These are phyloP conservation scores for Primulina eburnea DNA, from an alignment of 257 asterid species.

Conservation along the genomic window DNA sequence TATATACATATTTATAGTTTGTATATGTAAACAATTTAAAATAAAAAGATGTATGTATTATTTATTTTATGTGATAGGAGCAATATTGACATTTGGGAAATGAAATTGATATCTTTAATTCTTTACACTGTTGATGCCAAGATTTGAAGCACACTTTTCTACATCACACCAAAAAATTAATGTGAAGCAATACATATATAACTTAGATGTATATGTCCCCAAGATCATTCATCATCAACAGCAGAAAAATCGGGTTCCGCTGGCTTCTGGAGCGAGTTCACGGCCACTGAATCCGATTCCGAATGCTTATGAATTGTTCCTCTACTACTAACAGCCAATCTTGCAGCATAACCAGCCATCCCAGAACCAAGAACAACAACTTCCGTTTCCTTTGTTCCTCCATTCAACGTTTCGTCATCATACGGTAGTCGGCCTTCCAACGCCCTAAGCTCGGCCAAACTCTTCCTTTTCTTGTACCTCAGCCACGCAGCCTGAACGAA, in stretches of 20 bases:
- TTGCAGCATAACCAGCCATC: constrained; percentile 42
- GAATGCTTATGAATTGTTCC: constrained; percentile 45
- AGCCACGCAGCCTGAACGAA: constrained; percentile 93
- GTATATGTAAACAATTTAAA: no score
- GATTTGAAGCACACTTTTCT: no score
- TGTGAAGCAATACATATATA: no score
- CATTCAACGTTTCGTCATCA: no score
- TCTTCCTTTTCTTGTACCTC: constrained; percentile 55
- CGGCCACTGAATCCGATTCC: constrained; percentile 47
- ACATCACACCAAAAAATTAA: no score
- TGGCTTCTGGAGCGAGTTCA: constrained; percentile 69
- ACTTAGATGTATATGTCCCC: not conserved
- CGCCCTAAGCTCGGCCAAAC: constrained; percentile 48
- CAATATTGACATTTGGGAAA: no score
- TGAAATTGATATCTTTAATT: no score
- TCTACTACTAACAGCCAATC: constrained; percentile 56
- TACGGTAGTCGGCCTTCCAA: not conserved
- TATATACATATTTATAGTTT: no score
- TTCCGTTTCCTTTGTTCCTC: constrained; percentile 21
- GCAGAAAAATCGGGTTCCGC: constrained; percentile 89
- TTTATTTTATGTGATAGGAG: no score
- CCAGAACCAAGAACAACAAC: constrained; percentile 34
- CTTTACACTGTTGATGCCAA: no score
- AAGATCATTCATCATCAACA: constrained; percentile 56
- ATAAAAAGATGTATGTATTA: no score